Evolutionary conservation across 2,329 filamentous ascomycete species (phyloP).

Genomic region (Clonostachys rosea): DNA sequence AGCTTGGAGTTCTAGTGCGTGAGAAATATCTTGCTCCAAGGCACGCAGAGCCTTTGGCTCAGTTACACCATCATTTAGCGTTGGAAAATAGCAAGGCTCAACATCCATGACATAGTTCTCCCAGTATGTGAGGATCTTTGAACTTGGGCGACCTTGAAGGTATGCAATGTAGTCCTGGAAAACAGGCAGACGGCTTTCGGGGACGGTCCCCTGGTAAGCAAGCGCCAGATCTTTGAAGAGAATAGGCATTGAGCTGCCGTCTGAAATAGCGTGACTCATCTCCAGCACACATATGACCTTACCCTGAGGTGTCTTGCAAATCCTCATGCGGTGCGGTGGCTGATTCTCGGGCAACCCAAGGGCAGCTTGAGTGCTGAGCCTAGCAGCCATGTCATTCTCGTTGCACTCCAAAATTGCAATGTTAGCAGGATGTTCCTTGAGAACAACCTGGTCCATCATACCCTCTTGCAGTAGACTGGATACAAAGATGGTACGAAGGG

Average conservation of each 20-base stretch:
- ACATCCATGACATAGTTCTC: slow-evolving; percentile 6
- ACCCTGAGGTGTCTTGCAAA: slow-evolving; percentile 5
- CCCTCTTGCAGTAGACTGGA: slow-evolving; percentile 5
- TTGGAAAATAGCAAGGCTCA: slow-evolving; percentile 10
- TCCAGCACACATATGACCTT: slow-evolving; percentile 1
- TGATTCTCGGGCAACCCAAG: slow-evolving; percentile 5
- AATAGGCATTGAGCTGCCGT: slow-evolving; percentile 1
- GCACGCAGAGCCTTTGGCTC: not conserved
- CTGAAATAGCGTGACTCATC: slow-evolving; percentile 1
- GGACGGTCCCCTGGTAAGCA: not conserved
- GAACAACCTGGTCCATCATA: slow-evolving; percentile 10
- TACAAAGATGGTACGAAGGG: slow-evolving; percentile 13
- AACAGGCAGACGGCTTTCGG: not conserved
- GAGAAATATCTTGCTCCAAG: not conserved
- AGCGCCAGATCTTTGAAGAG: slow-evolving; percentile 1
- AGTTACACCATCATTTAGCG: not conserved
- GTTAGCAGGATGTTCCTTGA: slow-evolving; percentile 1
- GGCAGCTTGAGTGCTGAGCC: slow-evolving; percentile 10
- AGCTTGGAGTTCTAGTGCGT: not conserved
- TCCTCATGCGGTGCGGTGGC: slow-evolving; percentile 5
- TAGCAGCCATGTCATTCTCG: not conserved
- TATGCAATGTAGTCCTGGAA: slow-evolving; percentile 11
- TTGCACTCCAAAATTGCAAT: slow-evolving; percentile 1
- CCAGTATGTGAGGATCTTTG: slow-evolving; percentile 11
- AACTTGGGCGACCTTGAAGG: slow-evolving; percentile 4